Conservation (phyloP, 2,329 filamentous ascomycete species). For the Conoideocrella luteorostrata region DNA sequence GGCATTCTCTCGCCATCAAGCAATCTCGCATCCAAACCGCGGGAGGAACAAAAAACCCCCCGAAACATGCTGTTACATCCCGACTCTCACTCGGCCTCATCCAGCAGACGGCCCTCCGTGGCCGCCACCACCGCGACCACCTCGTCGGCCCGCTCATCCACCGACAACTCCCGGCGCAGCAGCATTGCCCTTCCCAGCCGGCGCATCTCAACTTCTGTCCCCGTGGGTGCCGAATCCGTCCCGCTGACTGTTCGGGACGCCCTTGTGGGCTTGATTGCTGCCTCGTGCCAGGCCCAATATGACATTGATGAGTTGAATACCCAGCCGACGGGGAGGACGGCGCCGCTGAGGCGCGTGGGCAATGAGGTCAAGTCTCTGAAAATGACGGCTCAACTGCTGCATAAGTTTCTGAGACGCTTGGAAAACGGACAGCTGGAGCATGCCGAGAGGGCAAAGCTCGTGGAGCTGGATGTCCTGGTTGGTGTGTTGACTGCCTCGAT, state of each 20-base stretch:
- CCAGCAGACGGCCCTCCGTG: not conserved
- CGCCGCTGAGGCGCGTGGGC: constrained; percentile 3
- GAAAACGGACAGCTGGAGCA: constrained; percentile 5
- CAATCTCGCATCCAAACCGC: not conserved
- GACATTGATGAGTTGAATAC: constrained; percentile 8
- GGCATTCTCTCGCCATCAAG: no score
- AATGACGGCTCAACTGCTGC: constrained; percentile 12
- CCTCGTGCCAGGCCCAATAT: constrained; percentile 8
- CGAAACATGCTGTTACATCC: no score
- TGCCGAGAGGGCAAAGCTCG: constrained; percentile 7
- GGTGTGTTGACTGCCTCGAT: constrained; percentile 11
- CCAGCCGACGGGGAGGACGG: not conserved
- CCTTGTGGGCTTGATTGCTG: constrained; percentile 15
- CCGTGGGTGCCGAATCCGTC: constrained; percentile 6
- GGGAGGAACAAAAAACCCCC: no score
- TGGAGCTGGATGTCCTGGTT: constrained; percentile 14
- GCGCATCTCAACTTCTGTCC: constrained; percentile 2
- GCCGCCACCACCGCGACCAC: not conserved
- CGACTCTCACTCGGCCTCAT: not conserved
- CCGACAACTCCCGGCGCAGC: not conserved
- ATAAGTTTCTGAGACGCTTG: constrained; percentile 13
- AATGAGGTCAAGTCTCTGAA: constrained; percentile 9
- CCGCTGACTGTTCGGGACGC: constrained; percentile 8
- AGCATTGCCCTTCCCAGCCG: not conserved
- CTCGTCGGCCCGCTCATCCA: not conserved